Evolutionary conservation across 129 eudicot species (phyloP).

Genomic region (Tanacetum coccineum): DNA sequence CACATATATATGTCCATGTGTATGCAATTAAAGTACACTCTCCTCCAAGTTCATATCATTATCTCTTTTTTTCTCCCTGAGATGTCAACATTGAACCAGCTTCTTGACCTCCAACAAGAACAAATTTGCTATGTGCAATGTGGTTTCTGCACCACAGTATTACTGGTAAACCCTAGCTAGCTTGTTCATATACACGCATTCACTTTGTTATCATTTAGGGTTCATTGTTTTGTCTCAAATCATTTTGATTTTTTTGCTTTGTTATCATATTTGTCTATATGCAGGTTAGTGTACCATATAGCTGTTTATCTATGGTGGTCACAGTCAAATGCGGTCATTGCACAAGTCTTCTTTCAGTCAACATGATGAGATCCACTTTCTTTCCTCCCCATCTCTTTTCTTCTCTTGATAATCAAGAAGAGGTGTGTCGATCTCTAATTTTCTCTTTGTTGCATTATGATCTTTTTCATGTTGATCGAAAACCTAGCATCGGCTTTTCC

Average conservation of each 20-base stretch:
- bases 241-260: background rate
- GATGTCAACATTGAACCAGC: constrained; percentile 57
- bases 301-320: constrained; percentile 70
- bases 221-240: background rate
- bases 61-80: constrained; percentile 10
- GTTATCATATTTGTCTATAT: background rate
- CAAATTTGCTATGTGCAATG: constrained; percentile 90
- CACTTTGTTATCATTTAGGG: background rate
- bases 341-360: constrained; percentile 69
- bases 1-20: background rate
- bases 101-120: constrained; percentile 48
- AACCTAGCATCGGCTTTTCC: background rate
- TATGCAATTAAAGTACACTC: constrained; percentile 20
- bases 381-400: constrained; percentile 59
- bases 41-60: constrained; percentile 24
- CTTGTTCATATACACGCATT: background rate
- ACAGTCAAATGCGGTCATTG: constrained; percentile 92
- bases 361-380: constrained; percentile 63
- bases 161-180: constrained; percentile 49
- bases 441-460: background rate
- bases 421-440: constrained; percentile 6
- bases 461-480: constrained; percentile 4
- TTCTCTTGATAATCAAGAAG: constrained; percentile 45
- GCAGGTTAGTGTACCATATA: constrained; percentile 80
- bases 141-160: constrained; percentile 70